Evolutionary conservation across 768 basidiomycete species (phyloP).

Genomic region (Lentinula detonsa): DNA sequence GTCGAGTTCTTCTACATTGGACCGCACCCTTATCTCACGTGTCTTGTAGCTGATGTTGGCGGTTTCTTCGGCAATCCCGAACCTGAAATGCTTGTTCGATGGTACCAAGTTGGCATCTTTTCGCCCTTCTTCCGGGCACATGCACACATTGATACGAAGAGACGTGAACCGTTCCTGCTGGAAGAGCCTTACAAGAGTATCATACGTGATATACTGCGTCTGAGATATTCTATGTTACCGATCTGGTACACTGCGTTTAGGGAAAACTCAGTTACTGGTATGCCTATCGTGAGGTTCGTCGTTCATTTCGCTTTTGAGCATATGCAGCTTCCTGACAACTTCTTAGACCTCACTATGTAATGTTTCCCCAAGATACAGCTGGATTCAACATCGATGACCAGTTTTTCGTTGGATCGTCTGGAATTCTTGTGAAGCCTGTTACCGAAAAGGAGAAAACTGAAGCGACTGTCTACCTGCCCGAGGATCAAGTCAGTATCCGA

Average conservation of each 20-base stretch:
- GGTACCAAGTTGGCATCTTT: constrained; percentile 96
- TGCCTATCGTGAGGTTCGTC: constrained; percentile 75
- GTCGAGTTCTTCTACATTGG: constrained; percentile 21
- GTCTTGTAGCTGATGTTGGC: constrained; percentile 81
- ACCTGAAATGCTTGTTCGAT: constrained; percentile 90
- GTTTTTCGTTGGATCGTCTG: constrained; percentile 84
- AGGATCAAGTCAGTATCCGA: constrained; percentile 56
- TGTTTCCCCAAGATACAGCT: constrained; percentile 82
- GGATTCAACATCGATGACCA: constrained; percentile 94
- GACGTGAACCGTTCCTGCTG: constrained; percentile 90
- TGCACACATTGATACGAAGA: constrained; percentile 96
- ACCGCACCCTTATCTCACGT: constrained; percentile 2
- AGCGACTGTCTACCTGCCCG: constrained; percentile 76
- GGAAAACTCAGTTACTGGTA: constrained; percentile 74
- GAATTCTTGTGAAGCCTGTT: constrained; percentile 88
- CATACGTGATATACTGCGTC: constrained; percentile 67
- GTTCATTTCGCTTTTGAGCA: not conserved
- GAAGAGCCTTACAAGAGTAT: constrained; percentile 87
- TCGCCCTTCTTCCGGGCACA: constrained; percentile 98
- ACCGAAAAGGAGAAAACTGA: constrained; percentile 66
- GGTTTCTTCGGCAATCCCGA: constrained; percentile 98
- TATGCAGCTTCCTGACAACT: not conserved
- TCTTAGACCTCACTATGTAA: constrained; percentile 86
- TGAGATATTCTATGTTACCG: constrained; percentile 84
- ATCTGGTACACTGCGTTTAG: constrained; percentile 98